phyloP scores from a whole-genome alignment of 208 protist genomes.

The Naegleria lovaniensis region DNA sequence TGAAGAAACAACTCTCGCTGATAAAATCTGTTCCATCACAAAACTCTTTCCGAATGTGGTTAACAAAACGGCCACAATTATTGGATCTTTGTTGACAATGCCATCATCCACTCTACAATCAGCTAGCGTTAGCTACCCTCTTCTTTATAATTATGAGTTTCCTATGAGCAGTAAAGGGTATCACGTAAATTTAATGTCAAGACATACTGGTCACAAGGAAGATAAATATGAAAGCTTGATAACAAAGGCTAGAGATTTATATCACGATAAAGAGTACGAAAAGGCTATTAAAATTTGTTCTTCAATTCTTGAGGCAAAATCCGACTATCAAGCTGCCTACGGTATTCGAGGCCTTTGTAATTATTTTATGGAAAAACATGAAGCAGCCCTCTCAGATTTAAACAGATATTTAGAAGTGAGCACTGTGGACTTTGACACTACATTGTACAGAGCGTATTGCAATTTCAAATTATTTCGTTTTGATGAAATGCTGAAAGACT shows the following conservation, averaged over 20 bases:
- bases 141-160: too few relatives aligned
- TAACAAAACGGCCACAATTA: too few relatives aligned
- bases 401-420: background rate
- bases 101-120: too few relatives aligned
- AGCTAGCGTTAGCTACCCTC: too few relatives aligned
- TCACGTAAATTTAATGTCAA: too few relatives aligned
- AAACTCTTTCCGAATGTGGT: too few relatives aligned
- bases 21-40: too few relatives aligned
- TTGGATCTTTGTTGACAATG: too few relatives aligned
- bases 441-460: background rate
- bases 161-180: too few relatives aligned
- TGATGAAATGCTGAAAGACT: background rate
- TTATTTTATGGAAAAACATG: background rate
- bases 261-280: background rate
- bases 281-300: background rate
- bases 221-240: background rate
- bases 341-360: background rate
- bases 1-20: too few relatives aligned
- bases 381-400: background rate
- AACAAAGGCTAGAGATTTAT: background rate
- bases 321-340: background rate
- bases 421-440: background rate
- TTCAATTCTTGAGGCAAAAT: background rate
- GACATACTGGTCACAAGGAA: background rate
- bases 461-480: background rate